Base-by-base conservation (phyloP, 1,284 basidiomycete species). In the Tetrapyrgos nigripes region DNA sequence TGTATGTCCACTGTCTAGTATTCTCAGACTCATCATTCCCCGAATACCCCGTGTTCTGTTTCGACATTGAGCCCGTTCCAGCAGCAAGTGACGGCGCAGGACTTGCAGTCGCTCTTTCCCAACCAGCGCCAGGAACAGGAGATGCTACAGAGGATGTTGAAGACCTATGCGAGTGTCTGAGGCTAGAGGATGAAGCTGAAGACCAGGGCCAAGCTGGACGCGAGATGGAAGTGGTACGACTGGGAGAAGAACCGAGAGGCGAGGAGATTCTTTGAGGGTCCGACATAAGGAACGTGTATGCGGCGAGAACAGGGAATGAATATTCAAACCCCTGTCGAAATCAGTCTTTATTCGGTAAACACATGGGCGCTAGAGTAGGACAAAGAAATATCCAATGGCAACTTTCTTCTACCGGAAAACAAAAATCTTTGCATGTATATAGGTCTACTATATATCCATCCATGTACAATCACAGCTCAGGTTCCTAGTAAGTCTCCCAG, bases 121-220 rank as follows among this genome's bases (percentile, higher is more conserved):
- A 56, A 55, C 50, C 58, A 58, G 60, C 61, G 49, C 50, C 58
- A 53, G 48, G 46, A 58, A 26, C 51, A 45, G 43, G 53, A 35
- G 55, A 63, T 55, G n/a, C 62, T 50, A 52, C 21, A 19, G 69
- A 63, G 65, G 70, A 60, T 8, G 58, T 57, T 17, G 62, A 59
- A 19, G 61, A 61, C 44, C 58, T 59, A 40, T 62, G 58, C 11
- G 59, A 52, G 37, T 64, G 49, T 14, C 61, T 45, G 13, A 59
- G 46, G n/a, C 35, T 27, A 23, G 40, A 31, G 31, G 53, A 46
- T 8, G 52, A 31, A 46, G 53, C 29, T 8, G 52, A 49, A 44
- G 75, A 74, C 82, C 85, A 86, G 44, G 86, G 85, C 84, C 85
- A 87, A 54, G 83, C 79, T 37, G 85, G 85, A 52, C 85, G 77